A percentile compares a stretch with the other conserved stretches of the same genome.
Evolutionary conservation across 176 grass and related monocot species (phyloP).

Genomic region (Tillandsia fasciculata): DNA sequence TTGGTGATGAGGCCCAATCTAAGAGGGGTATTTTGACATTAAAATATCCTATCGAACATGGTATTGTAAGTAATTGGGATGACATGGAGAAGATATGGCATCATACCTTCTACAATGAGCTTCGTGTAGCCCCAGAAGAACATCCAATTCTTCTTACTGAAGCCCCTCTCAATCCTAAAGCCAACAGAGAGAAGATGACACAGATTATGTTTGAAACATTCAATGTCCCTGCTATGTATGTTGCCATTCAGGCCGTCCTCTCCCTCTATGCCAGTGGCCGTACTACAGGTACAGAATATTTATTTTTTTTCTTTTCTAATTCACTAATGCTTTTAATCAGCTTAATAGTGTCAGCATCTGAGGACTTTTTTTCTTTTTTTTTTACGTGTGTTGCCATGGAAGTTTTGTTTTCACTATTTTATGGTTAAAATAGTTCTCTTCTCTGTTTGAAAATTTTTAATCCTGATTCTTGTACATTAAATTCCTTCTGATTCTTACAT

Average conservation of each 20-base stretch:
- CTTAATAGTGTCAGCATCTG: not conserved
- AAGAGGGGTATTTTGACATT: constrained; percentile 85
- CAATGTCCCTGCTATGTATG: constrained; percentile 79
- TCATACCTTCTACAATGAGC: constrained; percentile 82
- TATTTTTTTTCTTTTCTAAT: constrained; percentile 6
- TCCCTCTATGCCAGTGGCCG: constrained; percentile 82
- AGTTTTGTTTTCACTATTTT: too few relatives aligned
- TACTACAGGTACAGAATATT: constrained; percentile 58
- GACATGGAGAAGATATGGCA: constrained; percentile 96
- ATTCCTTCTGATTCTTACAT: too few relatives aligned
- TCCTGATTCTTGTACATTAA: too few relatives aligned
- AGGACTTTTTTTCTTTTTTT: too few relatives aligned
- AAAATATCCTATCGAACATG: constrained; percentile 77
- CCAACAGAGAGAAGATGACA: constrained; percentile 95
- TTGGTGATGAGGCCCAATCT: constrained; percentile 79
- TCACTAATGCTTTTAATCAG: not conserved
- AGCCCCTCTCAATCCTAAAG: constrained; percentile 70
- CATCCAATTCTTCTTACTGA: constrained; percentile 77
- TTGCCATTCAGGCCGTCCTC: constrained; percentile 74
- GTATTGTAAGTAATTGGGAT: constrained; percentile 91
- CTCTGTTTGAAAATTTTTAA: too few relatives aligned
- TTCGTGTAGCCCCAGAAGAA: constrained; percentile 87
- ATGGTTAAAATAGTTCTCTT: too few relatives aligned
- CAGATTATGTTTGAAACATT: constrained; percentile 96
- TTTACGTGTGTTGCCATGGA: too few relatives aligned